phyloP scores from a whole-genome alignment of 129 eudicot species.

The Erigeron canadensis region DNA sequence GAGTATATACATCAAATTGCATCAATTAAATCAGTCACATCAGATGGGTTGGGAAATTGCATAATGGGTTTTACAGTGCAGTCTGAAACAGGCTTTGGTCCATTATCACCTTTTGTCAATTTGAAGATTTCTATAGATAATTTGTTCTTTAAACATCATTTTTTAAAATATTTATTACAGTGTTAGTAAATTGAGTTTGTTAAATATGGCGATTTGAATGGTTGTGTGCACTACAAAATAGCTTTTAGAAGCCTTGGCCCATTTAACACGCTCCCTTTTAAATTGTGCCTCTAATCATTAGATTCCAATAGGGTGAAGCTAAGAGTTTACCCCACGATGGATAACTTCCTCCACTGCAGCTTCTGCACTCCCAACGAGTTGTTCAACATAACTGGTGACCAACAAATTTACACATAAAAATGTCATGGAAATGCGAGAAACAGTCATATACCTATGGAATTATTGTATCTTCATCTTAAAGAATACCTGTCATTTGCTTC shows the following conservation, averaged over 20 bases:
- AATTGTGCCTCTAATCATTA: neutral
- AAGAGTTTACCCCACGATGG: conserved; percentile 74
- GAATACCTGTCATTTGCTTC: conserved; percentile 91
- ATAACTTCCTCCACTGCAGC: conserved; percentile 97
- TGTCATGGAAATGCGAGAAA: conserved; percentile 6
- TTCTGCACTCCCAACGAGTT: conserved; percentile 96
- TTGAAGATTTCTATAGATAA: neutral
- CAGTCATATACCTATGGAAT: neutral
- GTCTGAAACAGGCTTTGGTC: neutral
- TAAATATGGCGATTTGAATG: neutral
- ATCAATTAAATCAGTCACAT: conserved; percentile 11
- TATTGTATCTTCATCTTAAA: conserved; percentile 2
- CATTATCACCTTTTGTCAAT: conserved; percentile 2
- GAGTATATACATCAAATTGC: conserved; percentile 17
- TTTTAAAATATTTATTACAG: neutral
- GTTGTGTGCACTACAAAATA: conserved; percentile 3
- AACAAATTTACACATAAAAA: neutral
- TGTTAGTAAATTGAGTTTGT: too few relatives aligned
- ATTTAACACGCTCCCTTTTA: neutral
- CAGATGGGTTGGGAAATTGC: neutral
- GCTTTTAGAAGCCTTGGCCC: neutral
- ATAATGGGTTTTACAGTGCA: conserved; percentile 1
- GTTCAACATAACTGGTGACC: conserved; percentile 78
- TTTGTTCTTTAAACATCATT: neutral
- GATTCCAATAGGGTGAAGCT: neutral